Evolutionary conservation across 2,329 filamentous ascomycete species (phyloP).

Genomic region (Trichoderma polysporum): DNA sequence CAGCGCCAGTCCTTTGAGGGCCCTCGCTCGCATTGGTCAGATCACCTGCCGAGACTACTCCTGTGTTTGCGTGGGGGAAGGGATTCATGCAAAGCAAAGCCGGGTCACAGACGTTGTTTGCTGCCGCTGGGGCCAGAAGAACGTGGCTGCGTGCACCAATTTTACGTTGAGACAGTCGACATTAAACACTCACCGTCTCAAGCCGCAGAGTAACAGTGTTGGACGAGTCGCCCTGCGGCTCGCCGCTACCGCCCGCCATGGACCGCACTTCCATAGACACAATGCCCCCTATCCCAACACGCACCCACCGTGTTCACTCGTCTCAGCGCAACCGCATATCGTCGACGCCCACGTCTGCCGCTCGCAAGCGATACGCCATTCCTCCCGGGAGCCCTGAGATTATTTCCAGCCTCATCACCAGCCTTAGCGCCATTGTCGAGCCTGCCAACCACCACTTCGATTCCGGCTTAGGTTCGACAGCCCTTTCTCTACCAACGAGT

Average conservation of each 20-base stretch:
- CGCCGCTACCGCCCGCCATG: conserved; percentile 29
- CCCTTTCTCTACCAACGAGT: conserved; percentile 41
- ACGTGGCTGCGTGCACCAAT: conserved; percentile 17
- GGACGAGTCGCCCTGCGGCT: conserved; percentile 15
- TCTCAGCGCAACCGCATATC: conserved; percentile 10
- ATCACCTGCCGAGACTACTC: background rate
- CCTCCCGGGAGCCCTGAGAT: conserved; percentile 64
- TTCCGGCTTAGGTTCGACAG: conserved; percentile 46
- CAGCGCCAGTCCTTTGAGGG: background rate
- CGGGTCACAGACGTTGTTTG: conserved; percentile 9
- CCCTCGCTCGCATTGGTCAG: background rate
- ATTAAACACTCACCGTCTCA: conserved; percentile 16
- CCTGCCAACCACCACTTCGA: conserved; percentile 72
- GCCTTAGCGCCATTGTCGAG: conserved; percentile 64
- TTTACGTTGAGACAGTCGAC: conserved; percentile 6
- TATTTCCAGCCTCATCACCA: conserved; percentile 69
- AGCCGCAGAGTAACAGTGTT: background rate
- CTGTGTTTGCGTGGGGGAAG: conserved; percentile 6
- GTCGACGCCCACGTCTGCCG: conserved; percentile 13
- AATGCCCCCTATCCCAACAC: conserved; percentile 35
- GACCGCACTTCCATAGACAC: conserved; percentile 29
- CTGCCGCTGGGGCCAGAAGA: background rate
- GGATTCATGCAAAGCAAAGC: background rate
- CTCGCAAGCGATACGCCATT: conserved; percentile 26
- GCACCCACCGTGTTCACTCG: conserved; percentile 27